Evolutionary conservation across 2,329 filamentous ascomycete species (phyloP).

Genomic region (Hypocrella siamensis): DNA sequence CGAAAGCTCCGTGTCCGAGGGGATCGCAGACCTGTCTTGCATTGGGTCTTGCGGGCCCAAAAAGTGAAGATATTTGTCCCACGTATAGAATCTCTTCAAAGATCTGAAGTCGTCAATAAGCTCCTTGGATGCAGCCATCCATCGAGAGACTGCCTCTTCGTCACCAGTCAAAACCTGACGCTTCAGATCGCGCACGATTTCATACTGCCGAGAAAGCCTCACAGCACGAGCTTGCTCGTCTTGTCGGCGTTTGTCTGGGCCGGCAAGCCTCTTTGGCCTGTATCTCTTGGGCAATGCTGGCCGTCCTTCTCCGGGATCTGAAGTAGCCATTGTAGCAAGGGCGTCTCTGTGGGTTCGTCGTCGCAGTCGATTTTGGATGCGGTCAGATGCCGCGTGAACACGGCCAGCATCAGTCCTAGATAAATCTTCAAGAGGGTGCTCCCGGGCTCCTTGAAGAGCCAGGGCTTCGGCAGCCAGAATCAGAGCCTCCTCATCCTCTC

Average conservation of each 20-base stretch:
- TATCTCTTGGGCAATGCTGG: constrained; percentile 21
- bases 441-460: constrained; percentile 37
- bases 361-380: neutral
- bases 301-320: neutral
- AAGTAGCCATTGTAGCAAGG: neutral
- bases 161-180: constrained; percentile 25
- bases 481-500: constrained; percentile 60
- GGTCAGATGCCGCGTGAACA: neutral
- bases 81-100: constrained; percentile 48
- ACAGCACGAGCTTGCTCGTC: constrained; percentile 26
- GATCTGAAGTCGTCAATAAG: constrained; percentile 49
- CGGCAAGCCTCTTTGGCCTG: constrained; percentile 28
- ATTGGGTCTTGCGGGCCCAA: constrained; percentile 22
- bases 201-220: constrained; percentile 24
- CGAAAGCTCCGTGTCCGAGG: constrained; percentile 28
- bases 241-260: constrained; percentile 25
- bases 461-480: constrained; percentile 64
- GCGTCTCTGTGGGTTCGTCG: neutral
- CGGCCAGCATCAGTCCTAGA: neutral
- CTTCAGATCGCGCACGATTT: constrained; percentile 25
- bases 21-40: constrained; percentile 7
- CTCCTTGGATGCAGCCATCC: constrained; percentile 43
- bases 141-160: constrained; percentile 27
- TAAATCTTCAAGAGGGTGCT: constrained; percentile 5
- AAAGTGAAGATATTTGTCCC: constrained; percentile 49